phyloP scores from a whole-genome alignment of 2,329 filamentous ascomycete species.

The Aspergillus clavatus region DNA sequence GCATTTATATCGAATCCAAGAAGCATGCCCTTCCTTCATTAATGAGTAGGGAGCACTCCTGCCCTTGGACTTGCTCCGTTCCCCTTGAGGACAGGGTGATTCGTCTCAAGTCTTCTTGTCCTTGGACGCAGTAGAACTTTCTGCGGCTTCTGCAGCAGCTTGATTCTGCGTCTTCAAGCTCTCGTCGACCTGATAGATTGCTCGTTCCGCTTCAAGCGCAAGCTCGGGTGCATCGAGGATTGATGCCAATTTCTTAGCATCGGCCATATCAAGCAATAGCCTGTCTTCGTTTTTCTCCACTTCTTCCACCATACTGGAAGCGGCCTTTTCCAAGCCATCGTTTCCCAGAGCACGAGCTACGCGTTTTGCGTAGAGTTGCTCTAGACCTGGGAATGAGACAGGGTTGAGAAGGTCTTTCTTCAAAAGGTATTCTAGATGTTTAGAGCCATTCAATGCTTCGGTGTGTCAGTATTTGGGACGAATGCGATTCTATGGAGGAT shows the following conservation, averaged over 20 bases:
- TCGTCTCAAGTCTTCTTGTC: conserved; percentile 22
- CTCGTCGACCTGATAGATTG: conserved; percentile 65
- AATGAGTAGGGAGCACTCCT: no score
- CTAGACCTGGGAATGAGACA: conserved; percentile 63
- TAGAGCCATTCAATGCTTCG: conserved; percentile 71
- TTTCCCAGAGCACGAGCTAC: conserved; percentile 30
- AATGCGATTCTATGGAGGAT: conserved; percentile 7
- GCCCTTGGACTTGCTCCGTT: no score
- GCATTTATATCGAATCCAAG: no score
- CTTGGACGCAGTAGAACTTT: conserved; percentile 6
- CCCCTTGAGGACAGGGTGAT: no score
- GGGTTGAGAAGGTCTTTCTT: conserved; percentile 65
- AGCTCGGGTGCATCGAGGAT: conserved; percentile 65
- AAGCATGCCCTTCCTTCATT: no score
- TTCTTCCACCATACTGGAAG: conserved; percentile 29
- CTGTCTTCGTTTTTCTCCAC: conserved; percentile 42
- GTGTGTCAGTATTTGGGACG: conserved; percentile 16
- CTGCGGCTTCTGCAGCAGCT: conserved; percentile 15
- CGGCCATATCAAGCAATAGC: conserved; percentile 41
- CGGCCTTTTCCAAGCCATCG: conserved; percentile 23
- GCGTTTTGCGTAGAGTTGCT: conserved; percentile 63
- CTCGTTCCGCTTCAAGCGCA: conserved; percentile 67
- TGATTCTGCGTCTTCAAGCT: conserved; percentile 26
- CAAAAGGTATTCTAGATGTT: conserved; percentile 76
- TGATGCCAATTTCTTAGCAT: conserved; percentile 56